These are phyloP conservation scores for Globisporangium cylindrosporum DNA, from an alignment of 352 stramenopile genomes.

Conservation along the genomic window DNA sequence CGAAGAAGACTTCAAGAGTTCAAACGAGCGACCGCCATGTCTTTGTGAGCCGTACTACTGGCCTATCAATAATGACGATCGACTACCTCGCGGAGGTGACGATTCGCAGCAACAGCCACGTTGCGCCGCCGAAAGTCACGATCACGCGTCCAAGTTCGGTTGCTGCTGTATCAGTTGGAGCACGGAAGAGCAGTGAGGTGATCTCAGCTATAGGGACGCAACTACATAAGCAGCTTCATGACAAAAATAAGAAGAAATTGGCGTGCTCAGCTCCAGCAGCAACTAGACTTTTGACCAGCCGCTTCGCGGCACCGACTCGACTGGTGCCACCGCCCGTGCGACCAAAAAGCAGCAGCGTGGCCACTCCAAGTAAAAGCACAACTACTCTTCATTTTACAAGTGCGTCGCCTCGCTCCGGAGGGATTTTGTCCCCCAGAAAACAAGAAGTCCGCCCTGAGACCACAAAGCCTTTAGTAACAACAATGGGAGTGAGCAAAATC, in stretches of 20 bases:
- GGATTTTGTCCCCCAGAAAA: neutral
- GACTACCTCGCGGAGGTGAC: neutral
- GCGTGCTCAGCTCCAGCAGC: neutral
- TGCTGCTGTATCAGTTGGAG: neutral
- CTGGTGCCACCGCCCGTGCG: neutral
- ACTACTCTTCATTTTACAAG: neutral
- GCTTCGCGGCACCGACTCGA: neutral
- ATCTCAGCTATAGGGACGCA: neutral
- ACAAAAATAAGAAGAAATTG: neutral
- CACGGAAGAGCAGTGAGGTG: neutral
- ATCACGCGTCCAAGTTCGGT: slow-evolving; percentile 29
- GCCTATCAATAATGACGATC: neutral
- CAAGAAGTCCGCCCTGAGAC: neutral
- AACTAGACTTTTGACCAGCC: neutral
- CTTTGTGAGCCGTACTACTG: neutral
- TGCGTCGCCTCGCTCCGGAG: neutral
- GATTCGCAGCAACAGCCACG: neutral
- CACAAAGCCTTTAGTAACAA: neutral
- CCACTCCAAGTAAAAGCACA: neutral
- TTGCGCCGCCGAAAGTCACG: slow-evolving; percentile 23
- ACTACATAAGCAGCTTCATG: neutral
- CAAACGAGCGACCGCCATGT: neutral
- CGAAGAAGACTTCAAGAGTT: neutral
- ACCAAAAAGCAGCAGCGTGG: slow-evolving; percentile 12
- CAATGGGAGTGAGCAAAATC: neutral